Evolutionary conservation across 176 grass and related monocot genomes (phyloP).

Genomic region (Tillandsia fasciculata): DNA sequence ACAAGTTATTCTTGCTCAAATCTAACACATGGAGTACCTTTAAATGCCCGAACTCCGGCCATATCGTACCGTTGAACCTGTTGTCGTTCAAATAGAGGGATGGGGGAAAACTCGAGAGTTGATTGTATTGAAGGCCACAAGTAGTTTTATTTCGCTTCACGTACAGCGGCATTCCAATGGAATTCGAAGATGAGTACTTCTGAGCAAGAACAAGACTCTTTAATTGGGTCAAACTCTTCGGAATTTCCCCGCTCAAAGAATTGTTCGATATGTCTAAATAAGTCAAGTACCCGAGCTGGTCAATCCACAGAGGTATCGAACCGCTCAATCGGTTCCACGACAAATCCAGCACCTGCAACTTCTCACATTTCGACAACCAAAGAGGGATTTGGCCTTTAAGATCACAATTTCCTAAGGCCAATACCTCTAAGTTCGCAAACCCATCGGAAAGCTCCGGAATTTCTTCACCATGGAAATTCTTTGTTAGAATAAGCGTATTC

Average conservation of each 20-base stretch:
- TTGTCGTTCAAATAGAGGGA: constrained; percentile 81
- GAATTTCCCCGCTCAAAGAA: constrained; percentile 58
- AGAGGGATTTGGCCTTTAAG: constrained; percentile 53
- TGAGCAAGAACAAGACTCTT: constrained; percentile 52
- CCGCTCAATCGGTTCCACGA: constrained; percentile 83
- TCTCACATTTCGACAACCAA: constrained; percentile 59
- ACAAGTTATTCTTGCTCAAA: constrained; percentile 72
- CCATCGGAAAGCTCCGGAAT: constrained; percentile 24
- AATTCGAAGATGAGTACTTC: constrained; percentile 23
- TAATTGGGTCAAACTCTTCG: constrained; percentile 57
- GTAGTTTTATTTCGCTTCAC: constrained; percentile 82
- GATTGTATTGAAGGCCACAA: constrained; percentile 76
- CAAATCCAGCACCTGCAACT: constrained; percentile 84
- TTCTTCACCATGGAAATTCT: constrained; percentile 75
- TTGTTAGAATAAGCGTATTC: constrained; percentile 72
- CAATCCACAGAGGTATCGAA: constrained; percentile 44
- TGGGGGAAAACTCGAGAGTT: constrained; percentile 81
- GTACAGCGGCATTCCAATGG: constrained; percentile 63
- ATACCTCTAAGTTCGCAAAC: constrained; percentile 58
- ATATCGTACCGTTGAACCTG: constrained; percentile 56
- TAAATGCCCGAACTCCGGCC: constrained; percentile 68
- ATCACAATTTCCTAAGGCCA: constrained; percentile 70
- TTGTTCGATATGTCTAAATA: constrained; percentile 96
- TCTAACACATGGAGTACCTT: constrained; percentile 87
- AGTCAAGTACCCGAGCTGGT: constrained; percentile 52